These are phyloP conservation scores for Austroboletus festivus DNA, from an alignment of 768 basidiomycete species.

Conservation along the genomic window DNA sequence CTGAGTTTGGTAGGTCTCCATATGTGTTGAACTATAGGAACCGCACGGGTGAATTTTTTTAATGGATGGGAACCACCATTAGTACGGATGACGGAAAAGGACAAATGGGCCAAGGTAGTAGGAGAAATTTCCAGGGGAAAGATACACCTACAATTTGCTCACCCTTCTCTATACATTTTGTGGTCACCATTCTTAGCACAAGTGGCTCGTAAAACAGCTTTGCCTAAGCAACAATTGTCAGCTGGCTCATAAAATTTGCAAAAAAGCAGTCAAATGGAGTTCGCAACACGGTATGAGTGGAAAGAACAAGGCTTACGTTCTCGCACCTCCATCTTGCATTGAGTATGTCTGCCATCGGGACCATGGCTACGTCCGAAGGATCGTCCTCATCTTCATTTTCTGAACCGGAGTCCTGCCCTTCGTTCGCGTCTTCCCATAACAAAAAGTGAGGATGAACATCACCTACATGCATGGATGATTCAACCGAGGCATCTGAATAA, in stretches of 20 bases:
- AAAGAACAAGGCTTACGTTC: constrained; percentile 57
- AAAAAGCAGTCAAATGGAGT: neutral
- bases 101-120: neutral
- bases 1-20: constrained; percentile 87
- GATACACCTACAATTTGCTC: constrained; percentile 76
- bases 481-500: constrained; percentile 8
- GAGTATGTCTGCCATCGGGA: constrained; percentile 94
- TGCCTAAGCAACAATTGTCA: constrained; percentile 47
- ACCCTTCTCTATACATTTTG: constrained; percentile 66
- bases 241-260: neutral
- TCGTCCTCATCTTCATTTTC: constrained; percentile 49
- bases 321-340: constrained; percentile 85
- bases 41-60: too few relatives aligned
- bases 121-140: neutral
- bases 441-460: constrained; percentile 6
- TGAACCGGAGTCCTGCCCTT: constrained; percentile 40
- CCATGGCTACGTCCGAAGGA: constrained; percentile 76
- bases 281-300: neutral
- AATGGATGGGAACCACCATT: too few relatives aligned
- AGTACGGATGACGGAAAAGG: too few relatives aligned
- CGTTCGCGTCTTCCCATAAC: constrained; percentile 7
- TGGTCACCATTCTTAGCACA: constrained; percentile 76
- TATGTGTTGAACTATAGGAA: constrained; percentile 86
- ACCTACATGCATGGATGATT: constrained; percentile 34
- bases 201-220: constrained; percentile 78